These are phyloP conservation scores for Psidium guajava DNA, from an alignment of 345 rosid genomes.

Conservation along the genomic window DNA sequence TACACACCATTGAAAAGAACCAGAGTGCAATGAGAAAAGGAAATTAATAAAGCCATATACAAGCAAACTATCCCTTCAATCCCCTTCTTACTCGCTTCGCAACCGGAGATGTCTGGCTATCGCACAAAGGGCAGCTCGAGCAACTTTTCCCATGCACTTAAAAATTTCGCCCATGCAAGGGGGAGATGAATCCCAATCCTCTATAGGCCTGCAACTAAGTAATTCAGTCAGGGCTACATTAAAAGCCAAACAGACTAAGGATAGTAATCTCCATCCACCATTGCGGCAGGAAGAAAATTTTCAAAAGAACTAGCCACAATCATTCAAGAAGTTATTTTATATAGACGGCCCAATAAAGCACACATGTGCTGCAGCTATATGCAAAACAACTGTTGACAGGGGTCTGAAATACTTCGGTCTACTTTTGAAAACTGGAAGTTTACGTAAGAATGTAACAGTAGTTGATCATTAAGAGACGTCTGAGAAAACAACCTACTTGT, in stretches of 20 bases:
- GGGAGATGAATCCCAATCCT: conserved; percentile 88
- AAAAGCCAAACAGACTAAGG: not conserved
- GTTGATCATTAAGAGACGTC: not conserved
- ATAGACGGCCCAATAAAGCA: not conserved
- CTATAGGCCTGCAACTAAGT: conserved; percentile 49
- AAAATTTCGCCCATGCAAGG: conserved; percentile 93
- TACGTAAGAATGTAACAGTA: not conserved
- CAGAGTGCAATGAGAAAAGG: not conserved
- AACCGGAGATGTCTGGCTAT: conserved; percentile 90
- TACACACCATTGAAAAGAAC: not conserved
- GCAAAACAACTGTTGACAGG: not conserved
- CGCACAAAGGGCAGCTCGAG: conserved; percentile 78
- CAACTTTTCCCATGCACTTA: conserved; percentile 91
- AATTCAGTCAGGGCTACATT: not conserved
- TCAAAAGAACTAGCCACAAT: not conserved
- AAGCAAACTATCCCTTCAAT: conserved; percentile 4
- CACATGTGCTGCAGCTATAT: not conserved
- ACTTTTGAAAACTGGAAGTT: not conserved
- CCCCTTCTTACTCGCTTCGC: conserved; percentile 82
- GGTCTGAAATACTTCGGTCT: not conserved
- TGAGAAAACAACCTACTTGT: not conserved
- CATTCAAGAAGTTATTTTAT: not conserved
- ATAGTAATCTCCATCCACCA: not conserved
- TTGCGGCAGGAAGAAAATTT: not conserved
- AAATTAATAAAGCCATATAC: not conserved